phyloP scores from a whole-genome alignment of 2,329 filamentous ascomycete species.

The Aaosphaeria pasadenensis region DNA sequence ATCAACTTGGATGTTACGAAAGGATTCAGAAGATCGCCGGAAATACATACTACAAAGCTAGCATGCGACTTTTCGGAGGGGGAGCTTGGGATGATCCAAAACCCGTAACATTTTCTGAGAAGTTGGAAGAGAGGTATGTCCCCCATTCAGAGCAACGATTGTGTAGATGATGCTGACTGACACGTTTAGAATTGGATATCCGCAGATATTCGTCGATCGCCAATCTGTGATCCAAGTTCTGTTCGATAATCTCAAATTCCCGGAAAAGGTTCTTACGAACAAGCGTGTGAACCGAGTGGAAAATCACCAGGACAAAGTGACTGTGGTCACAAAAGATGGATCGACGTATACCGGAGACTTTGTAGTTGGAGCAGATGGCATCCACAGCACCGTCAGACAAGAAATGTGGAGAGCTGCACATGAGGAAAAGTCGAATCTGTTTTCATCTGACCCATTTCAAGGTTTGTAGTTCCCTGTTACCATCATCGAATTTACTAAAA shows the following conservation, averaged over 20 bases:
- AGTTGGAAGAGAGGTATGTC: too few species aligned
- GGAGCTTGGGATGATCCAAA: too few species aligned
- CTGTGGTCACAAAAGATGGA: neutral
- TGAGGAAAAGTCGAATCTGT: neutral
- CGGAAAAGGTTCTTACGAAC: neutral
- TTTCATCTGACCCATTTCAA: neutral
- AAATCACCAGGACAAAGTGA: neutral
- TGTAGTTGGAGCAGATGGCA: conserved; percentile 4
- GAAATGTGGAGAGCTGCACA: conserved; percentile 4
- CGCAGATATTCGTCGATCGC: conserved; percentile 5
- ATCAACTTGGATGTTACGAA: neutral
- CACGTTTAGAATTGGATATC: conserved; percentile 2
- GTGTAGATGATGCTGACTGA: neutral
- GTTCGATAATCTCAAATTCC: neutral
- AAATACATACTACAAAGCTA: too few species aligned
- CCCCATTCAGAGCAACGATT: too few species aligned
- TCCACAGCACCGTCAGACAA: conserved; percentile 3
- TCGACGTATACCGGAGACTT: neutral
- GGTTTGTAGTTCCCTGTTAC: neutral
- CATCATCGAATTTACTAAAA: neutral
- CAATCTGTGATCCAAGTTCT: conserved; percentile 1
- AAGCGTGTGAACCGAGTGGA: neutral
- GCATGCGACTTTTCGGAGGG: too few species aligned
- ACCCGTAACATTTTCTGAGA: too few species aligned
- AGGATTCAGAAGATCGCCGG: too few species aligned